phyloP scores from a whole-genome alignment of 768 basidiomycete genomes.

The Termitomyces sp. region DNA sequence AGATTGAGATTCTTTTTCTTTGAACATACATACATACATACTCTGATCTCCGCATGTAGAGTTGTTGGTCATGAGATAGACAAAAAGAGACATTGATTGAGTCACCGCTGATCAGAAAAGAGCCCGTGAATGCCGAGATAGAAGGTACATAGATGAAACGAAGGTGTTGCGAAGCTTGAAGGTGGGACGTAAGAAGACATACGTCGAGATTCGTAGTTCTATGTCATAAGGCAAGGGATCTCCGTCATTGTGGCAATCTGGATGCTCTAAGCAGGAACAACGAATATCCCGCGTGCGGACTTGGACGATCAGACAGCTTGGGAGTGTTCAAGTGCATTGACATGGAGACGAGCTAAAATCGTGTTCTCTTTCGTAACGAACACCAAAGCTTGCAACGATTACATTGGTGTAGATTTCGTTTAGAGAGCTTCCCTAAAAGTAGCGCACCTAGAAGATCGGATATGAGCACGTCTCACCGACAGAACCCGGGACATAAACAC shows the following conservation, averaged over 20 bases:
- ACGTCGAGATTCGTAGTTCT: not conserved
- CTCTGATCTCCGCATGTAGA: constrained; percentile 1
- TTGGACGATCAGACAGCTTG: not conserved
- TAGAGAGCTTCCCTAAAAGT: not conserved
- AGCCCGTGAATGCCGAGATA: constrained; percentile 9
- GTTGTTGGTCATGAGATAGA: not conserved
- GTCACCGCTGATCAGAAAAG: constrained; percentile 10
- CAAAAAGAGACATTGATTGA: not conserved
- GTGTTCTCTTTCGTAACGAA: constrained; percentile 4
- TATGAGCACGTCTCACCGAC: constrained; percentile 7
- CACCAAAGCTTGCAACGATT: not conserved
- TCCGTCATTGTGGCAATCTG: not conserved
- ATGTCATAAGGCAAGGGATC: not conserved
- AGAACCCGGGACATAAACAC: not conserved
- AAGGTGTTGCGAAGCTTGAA: not conserved
- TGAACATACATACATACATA: not conserved
- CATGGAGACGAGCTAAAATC: not conserved
- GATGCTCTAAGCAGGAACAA: not conserved
- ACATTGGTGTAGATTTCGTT: constrained; percentile 2
- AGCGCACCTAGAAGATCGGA: not conserved
- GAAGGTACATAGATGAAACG: not conserved
- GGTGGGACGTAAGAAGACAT: constrained; percentile 7
- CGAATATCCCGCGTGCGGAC: too few relatives aligned
- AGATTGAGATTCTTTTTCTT: not conserved
- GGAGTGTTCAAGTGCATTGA: not conserved